These are phyloP conservation scores for Paxillus ammoniavirescens DNA, from an alignment of 768 basidiomycete genomes.

Conservation along the genomic window DNA sequence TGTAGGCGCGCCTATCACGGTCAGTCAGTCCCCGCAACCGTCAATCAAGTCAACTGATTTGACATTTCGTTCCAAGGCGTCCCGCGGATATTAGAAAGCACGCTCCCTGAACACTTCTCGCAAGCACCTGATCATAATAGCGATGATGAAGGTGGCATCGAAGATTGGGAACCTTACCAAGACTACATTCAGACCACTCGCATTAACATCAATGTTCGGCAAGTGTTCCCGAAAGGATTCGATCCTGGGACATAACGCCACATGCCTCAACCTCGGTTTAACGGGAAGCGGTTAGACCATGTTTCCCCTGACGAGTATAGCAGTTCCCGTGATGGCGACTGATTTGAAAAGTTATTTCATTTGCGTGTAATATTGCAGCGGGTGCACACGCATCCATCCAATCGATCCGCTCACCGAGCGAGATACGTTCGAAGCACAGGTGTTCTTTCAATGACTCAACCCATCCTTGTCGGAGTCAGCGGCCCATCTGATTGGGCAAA, in stretches of 20 bases:
- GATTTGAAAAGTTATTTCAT: neutral
- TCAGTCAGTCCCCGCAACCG: constrained; percentile 30
- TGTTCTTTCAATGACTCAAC: neutral
- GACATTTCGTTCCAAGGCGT: constrained; percentile 49
- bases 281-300: neutral
- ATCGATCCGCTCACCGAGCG: constrained; percentile 9
- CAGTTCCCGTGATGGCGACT: no score
- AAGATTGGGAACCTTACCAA: constrained; percentile 60
- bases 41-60: neutral
- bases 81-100: constrained; percentile 82
- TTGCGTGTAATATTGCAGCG: neutral
- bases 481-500: no score
- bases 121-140: constrained; percentile 23
- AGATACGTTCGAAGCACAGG: constrained; percentile 5
- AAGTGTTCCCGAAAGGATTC: constrained; percentile 80
- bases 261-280: neutral
- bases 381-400: constrained; percentile 4
- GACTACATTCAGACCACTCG: constrained; percentile 66
- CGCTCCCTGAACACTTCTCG: constrained; percentile 63
- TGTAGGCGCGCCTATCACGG: constrained; percentile 93
- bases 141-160: constrained; percentile 22
- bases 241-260: constrained; percentile 22
- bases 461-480: no score
- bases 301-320: no score
- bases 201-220: constrained; percentile 91